Base-by-base conservation (phyloP, 2,329 filamentous ascomycete species). In the Ilyonectria robusta region DNA sequence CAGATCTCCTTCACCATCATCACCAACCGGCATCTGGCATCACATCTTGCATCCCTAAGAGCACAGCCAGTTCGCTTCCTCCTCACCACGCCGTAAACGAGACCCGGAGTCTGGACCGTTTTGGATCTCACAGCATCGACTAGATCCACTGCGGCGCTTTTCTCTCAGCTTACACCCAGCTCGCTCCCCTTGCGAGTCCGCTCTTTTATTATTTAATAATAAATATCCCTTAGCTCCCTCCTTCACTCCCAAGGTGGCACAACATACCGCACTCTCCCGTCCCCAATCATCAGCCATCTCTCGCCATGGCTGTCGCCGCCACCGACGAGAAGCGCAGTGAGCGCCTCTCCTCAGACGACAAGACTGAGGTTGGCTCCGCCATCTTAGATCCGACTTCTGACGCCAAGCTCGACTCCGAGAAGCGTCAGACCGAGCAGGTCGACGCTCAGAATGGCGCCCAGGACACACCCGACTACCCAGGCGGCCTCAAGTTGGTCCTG, bases 401-500 rank as follows among this genome's bases (percentile, higher is more conserved):
- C 47, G 35, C 26, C 26, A 62, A 63, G 47, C 59, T 64, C n/a
- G 60, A 59, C 21, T 29, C 19, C n/a, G 54, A 59, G 23, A 66
- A 71, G 2, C 19, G 44, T 42, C 67, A 62, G 51, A 65, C 62
- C 51, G 68, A 69, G n/a, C 65, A 70, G 6, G 64, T 59, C 1
- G 69, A 61, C 10, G 68, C 61, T 33, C 54, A 35, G 15, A 42
- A 57, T 33, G 31, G 10, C 23, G 23, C 23, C 40, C 35, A 51
- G 2, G 42, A 63, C 15, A 53, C 69, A 26, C 66, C 70, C 19
- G 62, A 75, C 47, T 86, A 86, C 70, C 84, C 84, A 1, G 71
- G 74, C 23, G 81, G 81, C 46, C 56, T 79, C 23, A 83, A 79
- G 70, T 78, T 84, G 6, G 29, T 76, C 19, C 76, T 85, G 48